phyloP scores from a whole-genome alignment of 176 grass and related monocot species.

The Oryza punctata region DNA sequence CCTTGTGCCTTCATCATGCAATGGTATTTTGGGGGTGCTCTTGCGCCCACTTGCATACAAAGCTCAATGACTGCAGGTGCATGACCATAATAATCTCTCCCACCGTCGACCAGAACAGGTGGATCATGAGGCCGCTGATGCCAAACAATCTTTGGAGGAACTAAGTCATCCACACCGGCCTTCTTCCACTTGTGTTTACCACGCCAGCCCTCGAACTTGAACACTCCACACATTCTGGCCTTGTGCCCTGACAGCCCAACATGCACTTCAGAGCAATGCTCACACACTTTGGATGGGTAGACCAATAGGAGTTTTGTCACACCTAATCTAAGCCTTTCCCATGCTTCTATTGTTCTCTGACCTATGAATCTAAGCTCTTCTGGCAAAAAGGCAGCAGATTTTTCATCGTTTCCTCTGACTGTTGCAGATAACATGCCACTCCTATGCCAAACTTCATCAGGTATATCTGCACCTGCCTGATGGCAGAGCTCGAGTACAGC shows the following conservation, averaged over 20 bases:
- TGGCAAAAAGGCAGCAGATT: slow-evolving; percentile 5
- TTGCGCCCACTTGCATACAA: slow-evolving; percentile 73
- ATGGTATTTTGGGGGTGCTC: slow-evolving; percentile 57
- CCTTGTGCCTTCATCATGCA: slow-evolving; percentile 87
- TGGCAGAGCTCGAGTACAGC: slow-evolving; percentile 81
- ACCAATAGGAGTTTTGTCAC: slow-evolving; percentile 78
- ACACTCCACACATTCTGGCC: slow-evolving; percentile 85
- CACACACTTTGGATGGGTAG: slow-evolving; percentile 84
- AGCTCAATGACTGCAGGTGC: slow-evolving; percentile 84
- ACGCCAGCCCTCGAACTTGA: slow-evolving; percentile 76
- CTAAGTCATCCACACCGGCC: slow-evolving; percentile 69
- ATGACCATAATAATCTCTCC: slow-evolving; percentile 76
- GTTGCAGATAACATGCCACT: neutral
- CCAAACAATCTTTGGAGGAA: slow-evolving; percentile 82
- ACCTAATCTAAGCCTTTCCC: slow-evolving; percentile 79
- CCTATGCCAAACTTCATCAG: slow-evolving; percentile 38
- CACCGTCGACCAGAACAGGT: slow-evolving; percentile 57
- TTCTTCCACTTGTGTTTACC: slow-evolving; percentile 84
- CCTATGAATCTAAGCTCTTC: slow-evolving; percentile 58
- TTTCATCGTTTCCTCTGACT: slow-evolving; percentile 8
- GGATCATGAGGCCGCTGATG: slow-evolving; percentile 84
- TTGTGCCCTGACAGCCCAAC: slow-evolving; percentile 78
- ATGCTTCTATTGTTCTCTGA: slow-evolving; percentile 73
- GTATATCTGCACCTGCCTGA: slow-evolving; percentile 74
- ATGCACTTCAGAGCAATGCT: slow-evolving; percentile 84